Evolutionary conservation across 1,284 basidiomycete species (phyloP), one percentile per base, ranked within the genome.

Genomic region (Amylostereum areolatum): DNA sequence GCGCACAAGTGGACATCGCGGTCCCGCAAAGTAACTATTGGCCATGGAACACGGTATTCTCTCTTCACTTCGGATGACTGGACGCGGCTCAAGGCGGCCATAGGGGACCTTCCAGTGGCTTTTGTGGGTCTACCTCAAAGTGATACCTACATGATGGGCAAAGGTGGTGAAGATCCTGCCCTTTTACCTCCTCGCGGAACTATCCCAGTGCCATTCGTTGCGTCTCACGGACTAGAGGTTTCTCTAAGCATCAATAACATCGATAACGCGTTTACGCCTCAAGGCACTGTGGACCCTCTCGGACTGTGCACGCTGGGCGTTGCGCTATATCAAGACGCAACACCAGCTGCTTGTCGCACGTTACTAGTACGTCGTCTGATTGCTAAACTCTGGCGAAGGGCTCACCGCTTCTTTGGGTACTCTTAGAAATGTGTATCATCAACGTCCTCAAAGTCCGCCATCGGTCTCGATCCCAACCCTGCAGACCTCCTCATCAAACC

Each of bases 61-160:
- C 59, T 83, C 25, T 75, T 83, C 59, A 65, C 72, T 9, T 51
- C 59, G 2, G 59, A 59, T 25, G 67, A 81, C 56, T 80, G 81
- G 75, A 53, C 55, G 27, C 62, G 64, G 33, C 66, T 79, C 24
- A 60, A 63, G 2, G 62, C 59, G 12, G 48, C 48, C 9, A 56
- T 67, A 24, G 57, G 59, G 41, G 54, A 55, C 8, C 66, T 81
- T 12, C 75, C 78, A 1, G 67, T 81, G 45, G 67, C 68, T 49
- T 70, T 84, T 40, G 74, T 84, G 5, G 73, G 76, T 2, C 66
- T 84, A 8, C 81, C 80, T 7, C 79, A 81, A 57, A 81, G 75
- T 51, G 80, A 85, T 54, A 66, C 82, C 58, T 85, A 83, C 63
- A 83, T 83, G 76, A 80, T 81, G 68, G 80, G 79, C 34, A 40